Percentiles rank a stretch among this genome's conserved stretches.
Conservation (phyloP, 768 basidiomycete genomes). For the Coprinopsis marcescibilis region DNA sequence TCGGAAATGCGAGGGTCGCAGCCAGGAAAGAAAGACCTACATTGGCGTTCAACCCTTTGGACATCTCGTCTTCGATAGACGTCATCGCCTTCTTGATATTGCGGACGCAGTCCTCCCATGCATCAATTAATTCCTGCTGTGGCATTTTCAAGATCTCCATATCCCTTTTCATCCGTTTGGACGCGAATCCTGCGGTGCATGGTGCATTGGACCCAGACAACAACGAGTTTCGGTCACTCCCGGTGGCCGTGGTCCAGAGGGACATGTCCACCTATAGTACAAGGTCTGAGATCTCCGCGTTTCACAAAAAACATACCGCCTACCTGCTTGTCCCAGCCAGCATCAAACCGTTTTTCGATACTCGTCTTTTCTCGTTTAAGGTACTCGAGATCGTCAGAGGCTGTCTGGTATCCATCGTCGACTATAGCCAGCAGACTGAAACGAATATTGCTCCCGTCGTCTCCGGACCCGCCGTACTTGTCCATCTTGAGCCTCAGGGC, state of each 20-base stretch:
- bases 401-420: slow-evolving; percentile 40
- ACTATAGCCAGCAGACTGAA: slow-evolving; percentile 61
- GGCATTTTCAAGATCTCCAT: slow-evolving; percentile 40
- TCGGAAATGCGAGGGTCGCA: too few relatives aligned
- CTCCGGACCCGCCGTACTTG: slow-evolving; percentile 43
- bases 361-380: slow-evolving; percentile 40
- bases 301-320: too few relatives aligned
- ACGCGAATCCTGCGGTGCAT: slow-evolving; percentile 41
- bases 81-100: slow-evolving; percentile 34
- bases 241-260: slow-evolving; percentile 27
- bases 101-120: slow-evolving; percentile 45
- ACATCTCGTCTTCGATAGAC: slow-evolving; percentile 44
- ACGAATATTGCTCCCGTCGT: slow-evolving; percentile 41
- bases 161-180: slow-evolving; percentile 36
- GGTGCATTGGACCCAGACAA: slow-evolving; percentile 20
- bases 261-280: slow-evolving; percentile 34
- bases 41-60: slow-evolving; percentile 35
- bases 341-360: slow-evolving; percentile 39
- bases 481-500: slow-evolving; percentile 58
- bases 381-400: slow-evolving; percentile 49
- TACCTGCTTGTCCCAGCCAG: slow-evolving; percentile 34
- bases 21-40: slow-evolving; percentile 28
- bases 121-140: slow-evolving; percentile 24
- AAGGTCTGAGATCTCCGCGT: neutral
- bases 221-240: slow-evolving; percentile 16